phyloP scores from a whole-genome alignment of 148 eudicot species.

The Suaeda aralocaspica region DNA sequence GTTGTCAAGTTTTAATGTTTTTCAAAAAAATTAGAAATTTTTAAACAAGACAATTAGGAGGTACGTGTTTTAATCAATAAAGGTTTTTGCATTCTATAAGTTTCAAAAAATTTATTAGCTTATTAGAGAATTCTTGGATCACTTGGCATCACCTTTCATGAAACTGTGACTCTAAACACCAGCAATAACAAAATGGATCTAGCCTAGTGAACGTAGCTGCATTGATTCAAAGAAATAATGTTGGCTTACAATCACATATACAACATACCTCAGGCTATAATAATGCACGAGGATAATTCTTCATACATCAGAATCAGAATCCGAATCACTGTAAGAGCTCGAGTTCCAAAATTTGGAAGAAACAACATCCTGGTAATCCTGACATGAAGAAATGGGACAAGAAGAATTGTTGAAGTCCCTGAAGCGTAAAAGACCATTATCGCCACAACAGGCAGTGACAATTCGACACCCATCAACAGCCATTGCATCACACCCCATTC shows the following conservation, averaged over 20 bases:
- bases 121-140: too few species aligned
- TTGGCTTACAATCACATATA: neutral
- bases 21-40: too few species aligned
- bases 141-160: too few species aligned
- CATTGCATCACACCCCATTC: constrained; percentile 49
- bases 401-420: constrained; percentile 54
- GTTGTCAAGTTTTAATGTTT: too few species aligned
- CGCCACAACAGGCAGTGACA: constrained; percentile 40
- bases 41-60: too few species aligned
- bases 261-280: neutral
- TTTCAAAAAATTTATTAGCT: too few species aligned
- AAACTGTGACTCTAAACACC: too few species aligned
- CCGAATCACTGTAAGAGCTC: constrained; percentile 31
- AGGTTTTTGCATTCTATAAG: too few species aligned
- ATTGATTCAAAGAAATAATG: neutral
- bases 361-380: constrained; percentile 17
- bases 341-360: constrained; percentile 55
- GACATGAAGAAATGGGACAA: constrained; percentile 22
- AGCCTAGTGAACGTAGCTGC: too few species aligned
- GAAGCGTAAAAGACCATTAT: constrained; percentile 36
- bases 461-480: constrained; percentile 56
- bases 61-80: too few species aligned
- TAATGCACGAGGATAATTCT: neutral
- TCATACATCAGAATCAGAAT: constrained; percentile 28
- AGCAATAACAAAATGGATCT: too few species aligned